phyloP scores from a whole-genome alignment of 495 filamentous ascomycete species.

The Penicillium salamii region DNA sequence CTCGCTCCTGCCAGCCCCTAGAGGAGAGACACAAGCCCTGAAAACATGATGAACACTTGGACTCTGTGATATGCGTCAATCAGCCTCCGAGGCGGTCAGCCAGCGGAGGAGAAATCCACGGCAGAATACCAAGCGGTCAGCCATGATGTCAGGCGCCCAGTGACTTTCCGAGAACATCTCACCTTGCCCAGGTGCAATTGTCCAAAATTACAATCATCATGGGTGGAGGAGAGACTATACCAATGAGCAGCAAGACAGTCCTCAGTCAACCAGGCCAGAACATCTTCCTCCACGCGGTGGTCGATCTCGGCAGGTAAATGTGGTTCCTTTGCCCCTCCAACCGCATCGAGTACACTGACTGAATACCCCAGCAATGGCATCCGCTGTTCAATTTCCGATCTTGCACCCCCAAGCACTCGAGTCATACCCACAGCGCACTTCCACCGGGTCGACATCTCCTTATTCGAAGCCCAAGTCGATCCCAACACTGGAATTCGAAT shows the following conservation, averaged over 20 bases:
- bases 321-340: neutral
- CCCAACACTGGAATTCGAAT: slow-evolving; percentile 38
- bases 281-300: slow-evolving; percentile 21
- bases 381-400: slow-evolving; percentile 84
- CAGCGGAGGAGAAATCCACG: neutral
- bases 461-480: slow-evolving; percentile 80
- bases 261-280: slow-evolving; percentile 5
- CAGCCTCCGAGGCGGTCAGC: too few species aligned
- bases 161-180: neutral
- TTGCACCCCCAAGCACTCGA: slow-evolving; percentile 65
- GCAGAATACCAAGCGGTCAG: slow-evolving; percentile 2
- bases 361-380: slow-evolving; percentile 76
- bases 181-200: neutral
- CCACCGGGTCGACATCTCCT: slow-evolving; percentile 74
- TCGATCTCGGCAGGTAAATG: slow-evolving; percentile 33
- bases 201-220: slow-evolving; percentile 4
- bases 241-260: neutral
- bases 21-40: too few species aligned
- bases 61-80: too few species aligned
- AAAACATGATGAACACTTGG: too few species aligned
- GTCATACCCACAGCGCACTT: slow-evolving; percentile 74
- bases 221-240: slow-evolving; percentile 15
- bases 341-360: neutral
- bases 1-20: too few species aligned
- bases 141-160: slow-evolving; percentile 7